A percentile compares a stretch with the other conserved stretches of the same genome.
Conservation (phyloP, 2,329 filamentous ascomycete species). For the Fusarium sp. region DNA sequence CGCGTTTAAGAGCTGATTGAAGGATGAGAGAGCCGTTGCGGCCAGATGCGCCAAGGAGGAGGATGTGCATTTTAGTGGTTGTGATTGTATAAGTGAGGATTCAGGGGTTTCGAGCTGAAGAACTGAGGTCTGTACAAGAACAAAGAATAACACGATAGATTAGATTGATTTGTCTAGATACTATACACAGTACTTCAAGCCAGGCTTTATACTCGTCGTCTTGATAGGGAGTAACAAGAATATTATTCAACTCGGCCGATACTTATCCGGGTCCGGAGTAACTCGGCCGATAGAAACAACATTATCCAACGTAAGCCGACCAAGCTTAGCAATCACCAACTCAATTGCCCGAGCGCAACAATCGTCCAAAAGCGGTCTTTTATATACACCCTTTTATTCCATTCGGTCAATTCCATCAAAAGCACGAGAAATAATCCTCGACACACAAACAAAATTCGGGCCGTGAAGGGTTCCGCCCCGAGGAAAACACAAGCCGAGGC, state of each 20-base stretch:
- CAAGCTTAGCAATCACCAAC: neutral
- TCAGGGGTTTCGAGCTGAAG: neutral
- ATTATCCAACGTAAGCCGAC: neutral
- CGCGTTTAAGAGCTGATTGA: conserved; percentile 50
- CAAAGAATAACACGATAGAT: neutral
- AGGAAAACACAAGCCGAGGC: conserved; percentile 17
- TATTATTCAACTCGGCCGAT: conserved; percentile 37
- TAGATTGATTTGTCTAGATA: rapidly evolving
- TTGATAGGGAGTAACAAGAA: neutral
- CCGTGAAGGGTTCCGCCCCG: conserved; percentile 6
- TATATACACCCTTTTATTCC: neutral
- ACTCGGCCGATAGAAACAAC: conserved; percentile 26
- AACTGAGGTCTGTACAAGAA: neutral
- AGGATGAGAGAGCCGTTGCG: conserved; percentile 58
- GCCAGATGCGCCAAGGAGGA: conserved; percentile 59
- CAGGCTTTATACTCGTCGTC: conserved; percentile 20
- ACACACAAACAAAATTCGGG: neutral
- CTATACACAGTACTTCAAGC: neutral
- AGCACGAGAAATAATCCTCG: neutral
- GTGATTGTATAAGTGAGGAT: conserved; percentile 7
- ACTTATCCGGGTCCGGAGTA: conserved; percentile 25
- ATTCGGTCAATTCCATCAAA: neutral
- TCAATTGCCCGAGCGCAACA: neutral
- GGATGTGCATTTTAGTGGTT: conserved; percentile 52
- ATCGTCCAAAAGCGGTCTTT: neutral